phyloP scores from a whole-genome alignment of 441 rosid genomes.

The Theobroma grandiflorum region DNA sequence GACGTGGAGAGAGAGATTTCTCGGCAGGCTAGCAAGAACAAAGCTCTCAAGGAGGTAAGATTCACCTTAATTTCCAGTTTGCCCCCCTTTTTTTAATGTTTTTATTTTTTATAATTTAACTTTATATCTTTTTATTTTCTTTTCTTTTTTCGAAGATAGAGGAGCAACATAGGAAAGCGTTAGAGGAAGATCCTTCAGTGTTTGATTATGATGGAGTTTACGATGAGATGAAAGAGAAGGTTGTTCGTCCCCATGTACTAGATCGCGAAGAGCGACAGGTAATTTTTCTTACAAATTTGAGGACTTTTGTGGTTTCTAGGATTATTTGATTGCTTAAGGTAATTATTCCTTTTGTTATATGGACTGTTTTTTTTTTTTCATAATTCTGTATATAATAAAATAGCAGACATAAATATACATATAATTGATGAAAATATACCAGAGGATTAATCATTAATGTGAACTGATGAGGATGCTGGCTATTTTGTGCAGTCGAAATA shows the following conservation, averaged over 20 bases:
- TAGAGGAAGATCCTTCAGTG: conserved; percentile 90
- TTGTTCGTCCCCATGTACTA: conserved; percentile 53
- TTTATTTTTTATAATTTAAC: neutral
- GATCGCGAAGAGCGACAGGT: conserved; percentile 83
- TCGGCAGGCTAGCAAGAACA: conserved; percentile 80
- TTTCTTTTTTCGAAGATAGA: conserved; percentile 53
- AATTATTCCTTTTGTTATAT: neutral
- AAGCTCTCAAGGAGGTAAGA: conserved; percentile 73
- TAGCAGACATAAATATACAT: neutral
- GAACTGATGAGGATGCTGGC: conserved; percentile 22
- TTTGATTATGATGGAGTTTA: conserved; percentile 91
- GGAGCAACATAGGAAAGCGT: conserved; percentile 81
- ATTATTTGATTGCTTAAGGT: neutral
- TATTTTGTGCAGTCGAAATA: conserved; percentile 72
- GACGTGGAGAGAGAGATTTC: conserved; percentile 82
- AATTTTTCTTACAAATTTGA: conserved; percentile 17
- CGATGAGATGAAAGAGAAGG: conserved; percentile 79
- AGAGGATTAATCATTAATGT: neutral
- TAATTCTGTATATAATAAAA: neutral
- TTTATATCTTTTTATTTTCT: neutral
- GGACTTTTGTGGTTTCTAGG: neutral
- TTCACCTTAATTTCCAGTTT: neutral
- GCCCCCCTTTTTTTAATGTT: neutral
- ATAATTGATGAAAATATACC: neutral
- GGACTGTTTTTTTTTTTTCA: neutral